Evolutionary conservation across 1,284 basidiomycete genomes (phyloP).

Genomic region (Inonotus obliquus): DNA sequence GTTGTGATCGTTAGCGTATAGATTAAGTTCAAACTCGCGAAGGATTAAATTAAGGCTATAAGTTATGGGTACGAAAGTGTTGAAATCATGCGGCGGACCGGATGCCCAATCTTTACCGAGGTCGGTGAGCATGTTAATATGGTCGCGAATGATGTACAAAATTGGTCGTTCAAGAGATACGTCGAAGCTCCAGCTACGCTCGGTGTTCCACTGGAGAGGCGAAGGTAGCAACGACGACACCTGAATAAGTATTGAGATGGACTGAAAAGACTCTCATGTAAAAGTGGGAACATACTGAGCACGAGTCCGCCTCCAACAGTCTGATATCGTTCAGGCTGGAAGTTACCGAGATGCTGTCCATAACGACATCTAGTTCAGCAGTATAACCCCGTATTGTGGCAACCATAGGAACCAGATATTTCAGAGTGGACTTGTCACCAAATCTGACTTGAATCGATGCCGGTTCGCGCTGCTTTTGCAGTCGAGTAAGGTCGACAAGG

Average conservation of each 20-base stretch:
- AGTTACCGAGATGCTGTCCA: constrained; percentile 74
- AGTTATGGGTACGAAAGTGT: constrained; percentile 78
- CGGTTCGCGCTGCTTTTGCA: constrained; percentile 55
- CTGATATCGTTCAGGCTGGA: constrained; percentile 86
- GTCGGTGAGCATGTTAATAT: constrained; percentile 89
- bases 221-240: constrained; percentile 41
- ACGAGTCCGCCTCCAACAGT: constrained; percentile 71
- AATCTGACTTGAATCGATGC: constrained; percentile 71
- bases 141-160: constrained; percentile 81
- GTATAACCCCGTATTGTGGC: constrained; percentile 71
- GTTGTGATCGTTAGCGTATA: constrained; percentile 94
- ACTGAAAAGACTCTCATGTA: neutral
- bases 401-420: constrained; percentile 79
- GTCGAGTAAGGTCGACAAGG: constrained; percentile 39
- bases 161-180: constrained; percentile 67
- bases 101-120: constrained; percentile 85
- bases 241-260: neutral
- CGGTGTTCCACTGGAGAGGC: constrained; percentile 62
- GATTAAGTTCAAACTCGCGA: constrained; percentile 70
- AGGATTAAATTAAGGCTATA: constrained; percentile 72
- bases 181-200: constrained; percentile 74
- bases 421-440: constrained; percentile 79
- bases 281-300: constrained; percentile 49
- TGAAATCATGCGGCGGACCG: constrained; percentile 72
- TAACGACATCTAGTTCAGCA: constrained; percentile 71